Evolutionary conservation across 345 rosid species (phyloP).

Genomic region (Barbarea vulgaris): DNA sequence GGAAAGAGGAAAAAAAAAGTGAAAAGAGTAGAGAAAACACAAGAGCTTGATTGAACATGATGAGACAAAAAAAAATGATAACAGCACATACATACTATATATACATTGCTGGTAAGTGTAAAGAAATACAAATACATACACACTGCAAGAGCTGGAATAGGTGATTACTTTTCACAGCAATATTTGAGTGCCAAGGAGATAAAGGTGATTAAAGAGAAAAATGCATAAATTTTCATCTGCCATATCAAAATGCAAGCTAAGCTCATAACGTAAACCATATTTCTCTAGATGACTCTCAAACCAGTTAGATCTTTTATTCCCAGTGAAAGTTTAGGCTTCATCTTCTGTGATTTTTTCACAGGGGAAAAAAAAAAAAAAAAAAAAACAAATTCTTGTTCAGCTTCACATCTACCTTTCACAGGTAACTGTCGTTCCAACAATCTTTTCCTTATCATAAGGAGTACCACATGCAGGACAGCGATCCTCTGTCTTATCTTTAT

Average conservation of each 20-base stretch:
- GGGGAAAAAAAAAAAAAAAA: neutral
- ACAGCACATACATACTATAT: no score
- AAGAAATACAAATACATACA: no score
- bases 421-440: slow-evolving; percentile 72
- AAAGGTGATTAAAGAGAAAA: neutral
- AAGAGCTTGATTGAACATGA: no score
- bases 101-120: no score
- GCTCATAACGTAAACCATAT: slow-evolving; percentile 89
- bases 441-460: slow-evolving; percentile 89
- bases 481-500: no score
- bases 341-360: slow-evolving; percentile 67
- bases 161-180: slow-evolving; percentile 12
- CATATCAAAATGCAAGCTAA: slow-evolving; percentile 79
- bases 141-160: no score
- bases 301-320: slow-evolving; percentile 85
- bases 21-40: no score
- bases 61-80: no score
- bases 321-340: slow-evolving; percentile 65
- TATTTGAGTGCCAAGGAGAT: slow-evolving; percentile 8
- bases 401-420: slow-evolving; percentile 66
- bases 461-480: slow-evolving; percentile 94
- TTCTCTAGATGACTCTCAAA: slow-evolving; percentile 85
- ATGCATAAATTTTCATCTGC: slow-evolving; percentile 81
- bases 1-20: no score
- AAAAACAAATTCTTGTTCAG: neutral